A percentile compares a stretch with the other conserved stretches of the same genome.
Conservation (phyloP, 2,329 filamentous ascomycete species). For the Calonectria pteridis region DNA sequence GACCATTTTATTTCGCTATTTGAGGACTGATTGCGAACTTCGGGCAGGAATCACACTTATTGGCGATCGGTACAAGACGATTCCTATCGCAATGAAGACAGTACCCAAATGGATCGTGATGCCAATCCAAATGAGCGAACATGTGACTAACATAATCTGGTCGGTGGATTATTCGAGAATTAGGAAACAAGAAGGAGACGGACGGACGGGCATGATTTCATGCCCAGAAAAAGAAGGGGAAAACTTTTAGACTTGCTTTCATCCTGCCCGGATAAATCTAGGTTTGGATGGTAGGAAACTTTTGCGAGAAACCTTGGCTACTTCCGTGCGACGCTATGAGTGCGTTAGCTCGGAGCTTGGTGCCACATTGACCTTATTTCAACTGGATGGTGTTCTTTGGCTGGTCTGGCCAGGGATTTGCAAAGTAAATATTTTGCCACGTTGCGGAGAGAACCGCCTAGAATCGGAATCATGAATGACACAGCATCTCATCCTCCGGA, state of each 20-base stretch:
- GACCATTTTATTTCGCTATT: background rate
- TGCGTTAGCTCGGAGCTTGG: background rate
- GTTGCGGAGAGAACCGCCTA: background rate
- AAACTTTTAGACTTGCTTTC: background rate
- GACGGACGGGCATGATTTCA: background rate
- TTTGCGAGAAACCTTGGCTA: background rate
- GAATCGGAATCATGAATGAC: background rate
- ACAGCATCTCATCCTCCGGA: background rate
- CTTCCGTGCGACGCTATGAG: background rate
- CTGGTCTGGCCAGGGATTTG: background rate
- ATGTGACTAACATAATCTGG: background rate
- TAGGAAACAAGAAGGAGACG: background rate
- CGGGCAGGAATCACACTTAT: background rate
- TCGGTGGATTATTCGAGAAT: background rate
- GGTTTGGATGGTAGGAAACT: background rate
- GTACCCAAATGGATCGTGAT: background rate
- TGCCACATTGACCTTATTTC: background rate
- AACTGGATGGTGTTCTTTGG: background rate
- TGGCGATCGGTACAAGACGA: rapidly evolving
- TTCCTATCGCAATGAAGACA: background rate
- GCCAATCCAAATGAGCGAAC: background rate
- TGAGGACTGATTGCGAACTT: background rate
- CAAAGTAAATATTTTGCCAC: background rate
- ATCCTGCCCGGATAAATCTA: background rate
- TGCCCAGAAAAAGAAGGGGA: background rate